Evolutionary conservation across 208 protist species (phyloP).

Genomic region (Leishmania major): DNA sequence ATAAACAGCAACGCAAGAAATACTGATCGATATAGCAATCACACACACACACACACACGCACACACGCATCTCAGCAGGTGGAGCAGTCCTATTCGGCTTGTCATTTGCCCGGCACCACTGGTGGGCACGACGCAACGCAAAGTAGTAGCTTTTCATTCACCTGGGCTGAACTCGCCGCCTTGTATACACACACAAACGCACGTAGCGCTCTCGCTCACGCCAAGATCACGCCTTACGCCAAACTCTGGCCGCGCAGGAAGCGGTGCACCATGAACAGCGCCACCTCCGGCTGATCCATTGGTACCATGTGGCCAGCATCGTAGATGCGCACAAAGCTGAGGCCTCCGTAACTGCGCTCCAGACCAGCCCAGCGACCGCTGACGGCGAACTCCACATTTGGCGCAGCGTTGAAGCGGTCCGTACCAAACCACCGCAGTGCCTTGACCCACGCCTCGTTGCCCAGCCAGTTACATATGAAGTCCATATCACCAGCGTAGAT

Average conservation of each 20-base stretch:
- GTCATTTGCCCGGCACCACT: background rate
- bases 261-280: conserved; percentile 51
- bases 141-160: background rate
- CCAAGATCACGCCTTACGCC: background rate
- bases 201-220: background rate
- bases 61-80: no score
- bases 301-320: conserved; percentile 91
- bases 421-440: conserved; percentile 76
- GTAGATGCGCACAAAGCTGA: conserved; percentile 84
- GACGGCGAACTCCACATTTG: conserved; percentile 42
- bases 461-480: conserved; percentile 94
- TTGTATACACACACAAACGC: background rate
- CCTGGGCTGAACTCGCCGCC: background rate
- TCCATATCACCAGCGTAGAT: conserved; percentile 93
- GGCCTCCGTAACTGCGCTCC: conserved; percentile 38
- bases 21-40: background rate
- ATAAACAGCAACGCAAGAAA: background rate
- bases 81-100: background rate
- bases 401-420: conserved; percentile 54
- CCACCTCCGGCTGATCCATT: conserved; percentile 74
- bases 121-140: background rate
- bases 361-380: conserved; percentile 26
- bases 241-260: conserved; percentile 42
- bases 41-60: background rate
- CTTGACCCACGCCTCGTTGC: conserved; percentile 83